Evolutionary conservation across 345 rosid species (phyloP), one percentile per base, ranked within the genome.

Genomic region (Syzygium jambos): DNA sequence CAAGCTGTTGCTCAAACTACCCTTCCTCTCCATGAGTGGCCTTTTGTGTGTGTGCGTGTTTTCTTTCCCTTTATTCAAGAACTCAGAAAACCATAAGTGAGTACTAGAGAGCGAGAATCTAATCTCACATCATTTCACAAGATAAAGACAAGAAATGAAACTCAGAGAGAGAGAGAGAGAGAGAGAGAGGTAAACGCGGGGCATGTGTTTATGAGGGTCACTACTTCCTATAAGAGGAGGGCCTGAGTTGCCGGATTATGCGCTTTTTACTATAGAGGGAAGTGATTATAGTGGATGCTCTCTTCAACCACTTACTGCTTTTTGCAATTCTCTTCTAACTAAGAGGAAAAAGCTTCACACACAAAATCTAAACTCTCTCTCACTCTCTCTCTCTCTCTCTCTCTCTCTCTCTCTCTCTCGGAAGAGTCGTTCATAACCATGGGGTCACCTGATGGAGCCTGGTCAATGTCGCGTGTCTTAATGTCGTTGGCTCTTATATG

Each of bases 21-120:
- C 92, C 56, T 61, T 91, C 85, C 89, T 89, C 92, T 93, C 96
- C 96, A 93, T 92, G 87, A n/a, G 27, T 84, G 83, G n/a, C 27
- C 30, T 21, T 87, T 57, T 88, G 88, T 85, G 78, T 30, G 29
- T 3, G 52, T 43, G 51, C 29, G 65, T 10, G n/a, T 8, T 30
- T 34, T 41, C 54, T 84, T n/a, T 56, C 46, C 61, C 86, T 52
- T 54, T 15, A 84, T 65, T 86, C 14, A 87, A 73, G 49, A 73
- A 73, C 82, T 73, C 82, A 73, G 82, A 73, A 73, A 38, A 27
- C 82, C 11, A 38, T 73, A 9, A 73, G 82, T 73, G 82, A 73
- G 82, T 38, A 38, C 49, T 38, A 21, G 49, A 73, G 43, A 73
- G 82, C 49, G 38, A 73, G 82, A 73, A 73, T 73, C 82, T 73